These are phyloP conservation scores for Psilocybe sp. DNA, from an alignment of 768 basidiomycete genomes.

Conservation along the genomic window DNA sequence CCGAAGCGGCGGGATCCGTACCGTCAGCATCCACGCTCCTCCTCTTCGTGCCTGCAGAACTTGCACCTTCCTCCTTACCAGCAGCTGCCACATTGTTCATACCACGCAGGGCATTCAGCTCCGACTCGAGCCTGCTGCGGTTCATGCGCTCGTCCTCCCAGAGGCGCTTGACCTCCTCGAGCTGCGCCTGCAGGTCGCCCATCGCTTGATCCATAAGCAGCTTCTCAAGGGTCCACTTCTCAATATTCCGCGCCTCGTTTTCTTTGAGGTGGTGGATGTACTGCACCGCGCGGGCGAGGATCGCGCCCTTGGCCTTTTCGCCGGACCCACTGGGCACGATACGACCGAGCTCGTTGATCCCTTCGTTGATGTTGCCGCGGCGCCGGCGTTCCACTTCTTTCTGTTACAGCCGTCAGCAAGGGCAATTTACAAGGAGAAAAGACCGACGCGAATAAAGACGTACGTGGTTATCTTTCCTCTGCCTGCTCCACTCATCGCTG, in stretches of 20 bases:
- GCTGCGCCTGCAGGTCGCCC: slow-evolving; percentile 80
- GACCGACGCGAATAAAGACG: slow-evolving; percentile 18
- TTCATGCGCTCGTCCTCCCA: slow-evolving; percentile 76
- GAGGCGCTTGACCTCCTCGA: slow-evolving; percentile 76
- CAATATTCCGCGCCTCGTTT: slow-evolving; percentile 86
- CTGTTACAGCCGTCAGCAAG: slow-evolving; percentile 37
- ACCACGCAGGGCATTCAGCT: slow-evolving; percentile 55
- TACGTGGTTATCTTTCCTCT: slow-evolving; percentile 82
- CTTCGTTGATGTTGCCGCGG: slow-evolving; percentile 94
- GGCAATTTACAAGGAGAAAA: slow-evolving; percentile 2
- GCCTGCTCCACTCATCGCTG: slow-evolving; percentile 75
- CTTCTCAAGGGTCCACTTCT: slow-evolving; percentile 94
- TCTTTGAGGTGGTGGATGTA: slow-evolving; percentile 92
- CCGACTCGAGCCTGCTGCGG: slow-evolving; percentile 59
- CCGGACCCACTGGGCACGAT: slow-evolving; percentile 87
- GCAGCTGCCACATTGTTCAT: slow-evolving; percentile 16
- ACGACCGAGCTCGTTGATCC: slow-evolving; percentile 87
- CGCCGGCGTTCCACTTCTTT: slow-evolving; percentile 98
- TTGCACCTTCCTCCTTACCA: slow-evolving; percentile 18
- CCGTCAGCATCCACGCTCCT: slow-evolving; percentile 37
- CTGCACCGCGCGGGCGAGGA: slow-evolving; percentile 83
- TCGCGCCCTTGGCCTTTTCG: slow-evolving; percentile 87
- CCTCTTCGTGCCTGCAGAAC: slow-evolving; percentile 25
- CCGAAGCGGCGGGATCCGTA: slow-evolving; percentile 19
- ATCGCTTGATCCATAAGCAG: slow-evolving; percentile 89